phyloP scores from a whole-genome alignment of 2,329 filamentous ascomycete genomes.

The Fusarium sp. region DNA sequence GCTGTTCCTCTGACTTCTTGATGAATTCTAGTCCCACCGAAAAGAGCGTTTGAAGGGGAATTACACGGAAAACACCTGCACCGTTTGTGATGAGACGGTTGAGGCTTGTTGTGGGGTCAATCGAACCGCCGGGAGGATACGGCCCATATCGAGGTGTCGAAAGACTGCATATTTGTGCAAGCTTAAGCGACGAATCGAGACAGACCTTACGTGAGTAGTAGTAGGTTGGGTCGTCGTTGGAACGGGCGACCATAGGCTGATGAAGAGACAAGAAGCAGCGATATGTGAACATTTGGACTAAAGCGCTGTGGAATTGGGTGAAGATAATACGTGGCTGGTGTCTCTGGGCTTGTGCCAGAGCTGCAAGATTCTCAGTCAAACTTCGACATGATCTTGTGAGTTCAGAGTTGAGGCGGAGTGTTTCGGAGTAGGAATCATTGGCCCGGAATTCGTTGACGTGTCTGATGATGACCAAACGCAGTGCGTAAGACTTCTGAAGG shows the following conservation, averaged over 20 bases:
- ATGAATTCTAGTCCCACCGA: constrained; percentile 60
- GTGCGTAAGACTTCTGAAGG: constrained; percentile 56
- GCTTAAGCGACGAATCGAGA: constrained; percentile 56
- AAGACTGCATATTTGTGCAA: constrained; percentile 49
- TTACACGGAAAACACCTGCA: constrained; percentile 56
- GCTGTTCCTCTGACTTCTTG: constrained; percentile 57
- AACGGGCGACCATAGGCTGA: constrained; percentile 59
- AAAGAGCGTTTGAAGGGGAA: constrained; percentile 54
- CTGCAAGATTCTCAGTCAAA: constrained; percentile 49
- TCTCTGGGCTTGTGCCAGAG: constrained; percentile 50
- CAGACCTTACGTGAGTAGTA: constrained; percentile 65
- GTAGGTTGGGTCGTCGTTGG: constrained; percentile 59
- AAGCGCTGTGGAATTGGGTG: constrained; percentile 55
- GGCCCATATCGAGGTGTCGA: constrained; percentile 31
- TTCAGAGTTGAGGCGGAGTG: constrained; percentile 58
- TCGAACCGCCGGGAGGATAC: constrained; percentile 25
- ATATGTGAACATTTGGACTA: constrained; percentile 58
- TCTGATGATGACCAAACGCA: constrained; percentile 57
- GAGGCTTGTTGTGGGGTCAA: constrained; percentile 48
- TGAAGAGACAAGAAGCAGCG: constrained; percentile 66
- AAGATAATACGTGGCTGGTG: constrained; percentile 35
- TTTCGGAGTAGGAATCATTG: constrained; percentile 59
- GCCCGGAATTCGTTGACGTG: constrained; percentile 60
- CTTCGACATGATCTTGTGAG: constrained; percentile 55
- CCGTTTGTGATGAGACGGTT: constrained; percentile 55